phyloP scores from a whole-genome alignment of 225 moss, liverwort and hornwort species.

The Pleurozium schreberi region DNA sequence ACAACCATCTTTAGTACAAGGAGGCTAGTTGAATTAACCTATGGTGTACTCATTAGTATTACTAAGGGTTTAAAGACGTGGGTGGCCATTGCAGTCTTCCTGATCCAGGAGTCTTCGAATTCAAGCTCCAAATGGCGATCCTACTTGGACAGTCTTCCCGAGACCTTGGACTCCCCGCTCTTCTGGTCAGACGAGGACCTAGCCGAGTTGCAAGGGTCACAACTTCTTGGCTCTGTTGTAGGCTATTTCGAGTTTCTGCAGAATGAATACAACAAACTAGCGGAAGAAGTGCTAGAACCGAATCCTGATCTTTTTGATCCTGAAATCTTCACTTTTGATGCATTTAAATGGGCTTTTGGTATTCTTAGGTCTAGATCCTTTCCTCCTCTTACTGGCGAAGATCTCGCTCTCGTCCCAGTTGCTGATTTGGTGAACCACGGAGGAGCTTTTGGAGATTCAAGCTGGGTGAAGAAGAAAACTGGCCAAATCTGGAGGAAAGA shows the following conservation, averaged over 20 bases:
- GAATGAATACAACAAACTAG: constrained; percentile 50
- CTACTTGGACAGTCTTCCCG: constrained; percentile 64
- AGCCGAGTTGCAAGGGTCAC: constrained; percentile 73
- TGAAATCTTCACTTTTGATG: constrained; percentile 48
- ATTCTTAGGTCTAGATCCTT: constrained; percentile 84
- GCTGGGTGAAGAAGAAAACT: constrained; percentile 51
- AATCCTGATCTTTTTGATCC: constrained; percentile 36
- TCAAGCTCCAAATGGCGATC: constrained; percentile 66
- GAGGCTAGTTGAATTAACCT: not conserved
- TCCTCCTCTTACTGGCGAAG: constrained; percentile 72
- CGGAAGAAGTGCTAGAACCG: constrained; percentile 27
- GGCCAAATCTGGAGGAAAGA: constrained; percentile 35
- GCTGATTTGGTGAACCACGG: constrained; percentile 89
- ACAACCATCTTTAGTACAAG: rapidly evolving
- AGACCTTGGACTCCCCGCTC: constrained; percentile 54
- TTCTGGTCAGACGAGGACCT: constrained; percentile 88
- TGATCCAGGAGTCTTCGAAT: constrained; percentile 51
- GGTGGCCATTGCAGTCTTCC: constrained; percentile 64
- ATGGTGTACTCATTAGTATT: rapidly evolving
- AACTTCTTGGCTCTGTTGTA: constrained; percentile 63
- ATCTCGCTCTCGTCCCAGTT: constrained; percentile 76
- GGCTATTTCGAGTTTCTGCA: constrained; percentile 66
- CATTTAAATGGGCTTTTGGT: constrained; percentile 81
- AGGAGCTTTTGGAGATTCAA: constrained; percentile 12
- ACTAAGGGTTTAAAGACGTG: constrained; percentile 47